These are phyloP conservation scores for Helicocarpus griseus DNA, from an alignment of 2,329 filamentous ascomycete species.

Conservation along the genomic window DNA sequence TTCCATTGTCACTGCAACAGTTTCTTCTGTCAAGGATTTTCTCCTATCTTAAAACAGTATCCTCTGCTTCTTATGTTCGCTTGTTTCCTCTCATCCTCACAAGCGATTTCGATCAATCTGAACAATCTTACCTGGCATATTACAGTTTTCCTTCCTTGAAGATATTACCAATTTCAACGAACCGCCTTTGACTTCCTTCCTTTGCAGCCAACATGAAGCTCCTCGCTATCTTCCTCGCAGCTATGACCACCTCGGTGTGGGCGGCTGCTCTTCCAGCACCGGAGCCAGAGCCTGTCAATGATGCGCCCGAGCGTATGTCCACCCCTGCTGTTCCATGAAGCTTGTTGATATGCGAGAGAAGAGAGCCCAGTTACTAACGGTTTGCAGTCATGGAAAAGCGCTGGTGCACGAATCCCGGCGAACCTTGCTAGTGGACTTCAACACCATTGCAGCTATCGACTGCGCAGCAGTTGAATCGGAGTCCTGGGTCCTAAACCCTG, in stretches of 20 bases:
- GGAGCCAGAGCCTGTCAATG: background rate
- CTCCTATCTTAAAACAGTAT: constrained; percentile 2
- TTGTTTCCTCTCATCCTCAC: background rate
- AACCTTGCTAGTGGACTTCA: constrained; percentile 26
- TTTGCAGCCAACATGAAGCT: constrained; percentile 39
- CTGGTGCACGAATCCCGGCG: constrained; percentile 26
- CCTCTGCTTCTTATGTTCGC: background rate
- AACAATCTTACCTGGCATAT: background rate
- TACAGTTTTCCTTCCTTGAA: too few relatives aligned
- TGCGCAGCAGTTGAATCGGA: background rate
- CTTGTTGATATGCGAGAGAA: constrained; percentile 16
- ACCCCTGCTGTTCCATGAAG: constrained; percentile 18
- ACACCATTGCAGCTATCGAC: background rate
- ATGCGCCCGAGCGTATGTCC: background rate
- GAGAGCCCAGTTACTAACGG: constrained; percentile 19
- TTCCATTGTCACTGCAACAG: background rate
- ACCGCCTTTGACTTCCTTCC: too few relatives aligned
- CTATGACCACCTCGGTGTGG: constrained; percentile 30
- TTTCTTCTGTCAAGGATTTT: background rate
- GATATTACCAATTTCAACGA: too few relatives aligned
- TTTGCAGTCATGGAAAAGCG: constrained; percentile 16
- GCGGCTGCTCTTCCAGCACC: constrained; percentile 19
- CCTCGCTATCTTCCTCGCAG: constrained; percentile 31
- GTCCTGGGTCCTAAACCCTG: background rate
- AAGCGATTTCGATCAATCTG: background rate